Base-by-base conservation (phyloP, 495 filamentous ascomycete genomes). In the Penicillium ucsense region DNA sequence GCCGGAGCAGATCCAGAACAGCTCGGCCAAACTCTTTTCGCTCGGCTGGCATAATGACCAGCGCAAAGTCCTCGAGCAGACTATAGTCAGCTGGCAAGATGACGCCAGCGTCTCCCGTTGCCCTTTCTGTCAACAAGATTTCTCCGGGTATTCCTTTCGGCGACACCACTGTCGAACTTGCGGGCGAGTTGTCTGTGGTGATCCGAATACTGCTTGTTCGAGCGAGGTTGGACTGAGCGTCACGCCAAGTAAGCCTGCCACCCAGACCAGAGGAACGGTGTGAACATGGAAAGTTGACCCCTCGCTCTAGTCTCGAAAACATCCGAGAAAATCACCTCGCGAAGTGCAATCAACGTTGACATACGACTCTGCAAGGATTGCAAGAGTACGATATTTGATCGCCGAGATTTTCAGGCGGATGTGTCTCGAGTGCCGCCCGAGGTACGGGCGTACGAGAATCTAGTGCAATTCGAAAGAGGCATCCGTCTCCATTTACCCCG, bases 101-200 rank as follows among this genome's bases (percentile, higher is more conserved):
- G 94, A 97, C 67, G 75, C 83, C 0, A 78, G 68, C 38, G 89
- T 98, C 20, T 44, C 73, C 4, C 80, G 79, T 40, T 98, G 92
- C 52, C 94, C 92, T 3, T 92, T 94, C 55, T 98, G 92, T 56
- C 84, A 89, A 55, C 92, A 97, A 56, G 88, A 94, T 45, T 98
- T 98, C 64, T 80, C 87, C 1, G 81, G 77, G 29, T 95, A 94
- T 71, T 80, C 86, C 2, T 90, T 94, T 54, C 78, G 92, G 58
- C 76, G 92, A 47, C 94, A 97, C 61, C 92, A 98, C 61, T 98
- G 92, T 62, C 80, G 92, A 45, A 79, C 94, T 62, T 98, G 92
- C 56, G 92, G 92, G 32, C 77, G 81, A 46, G 88, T 98, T 0
- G 88, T 98, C 1, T 98, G 92, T 55, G 88, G 86, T 10, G 92